These are phyloP conservation scores for Aciculoconidium aculeatum DNA, from an alignment of 805 yeast species.

Conservation along the genomic window DNA sequence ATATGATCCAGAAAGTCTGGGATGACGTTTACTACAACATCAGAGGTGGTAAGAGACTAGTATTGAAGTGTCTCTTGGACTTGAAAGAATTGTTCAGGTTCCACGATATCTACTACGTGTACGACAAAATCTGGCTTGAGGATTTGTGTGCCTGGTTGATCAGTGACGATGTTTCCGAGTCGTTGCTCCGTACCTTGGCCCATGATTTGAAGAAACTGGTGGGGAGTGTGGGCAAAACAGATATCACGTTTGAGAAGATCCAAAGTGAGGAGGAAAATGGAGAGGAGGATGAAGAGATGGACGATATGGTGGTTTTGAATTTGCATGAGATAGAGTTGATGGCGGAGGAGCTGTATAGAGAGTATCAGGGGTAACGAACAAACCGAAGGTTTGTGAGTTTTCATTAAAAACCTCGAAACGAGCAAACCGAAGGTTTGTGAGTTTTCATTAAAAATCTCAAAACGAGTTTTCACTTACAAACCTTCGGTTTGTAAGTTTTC, in stretches of 20 bases:
- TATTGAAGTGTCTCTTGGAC: conserved; percentile 55
- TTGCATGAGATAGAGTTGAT: conserved; percentile 52
- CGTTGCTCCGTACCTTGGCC: conserved; percentile 55
- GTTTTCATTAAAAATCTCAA: too few relatives aligned
- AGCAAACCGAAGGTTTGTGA: too few relatives aligned
- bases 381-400: too few relatives aligned
- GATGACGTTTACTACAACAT: conserved; percentile 63
- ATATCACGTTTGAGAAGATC: conserved; percentile 52
- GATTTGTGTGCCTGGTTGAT: conserved; percentile 76
- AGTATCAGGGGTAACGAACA: conserved; percentile 9
- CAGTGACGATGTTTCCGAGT: conserved; percentile 53
- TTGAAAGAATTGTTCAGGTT: conserved; percentile 69
- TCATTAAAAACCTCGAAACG: too few relatives aligned
- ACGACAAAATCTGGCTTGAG: conserved; percentile 68
- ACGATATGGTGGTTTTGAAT: conserved; percentile 35
- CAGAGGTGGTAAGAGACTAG: conserved; percentile 61
- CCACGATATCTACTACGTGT: conserved; percentile 82
- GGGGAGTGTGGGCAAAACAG: conserved; percentile 32
- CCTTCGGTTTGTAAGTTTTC: too few relatives aligned
- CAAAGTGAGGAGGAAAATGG: conserved; percentile 16
- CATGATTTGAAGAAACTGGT: conserved; percentile 52
- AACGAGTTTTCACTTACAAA: too few relatives aligned
- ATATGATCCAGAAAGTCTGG: conserved; percentile 60
- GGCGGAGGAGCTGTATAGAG: conserved; percentile 40
- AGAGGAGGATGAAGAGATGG: conserved; percentile 22